phyloP scores from a whole-genome alignment of 768 basidiomycete genomes.

The Psilocybe azurescens region DNA sequence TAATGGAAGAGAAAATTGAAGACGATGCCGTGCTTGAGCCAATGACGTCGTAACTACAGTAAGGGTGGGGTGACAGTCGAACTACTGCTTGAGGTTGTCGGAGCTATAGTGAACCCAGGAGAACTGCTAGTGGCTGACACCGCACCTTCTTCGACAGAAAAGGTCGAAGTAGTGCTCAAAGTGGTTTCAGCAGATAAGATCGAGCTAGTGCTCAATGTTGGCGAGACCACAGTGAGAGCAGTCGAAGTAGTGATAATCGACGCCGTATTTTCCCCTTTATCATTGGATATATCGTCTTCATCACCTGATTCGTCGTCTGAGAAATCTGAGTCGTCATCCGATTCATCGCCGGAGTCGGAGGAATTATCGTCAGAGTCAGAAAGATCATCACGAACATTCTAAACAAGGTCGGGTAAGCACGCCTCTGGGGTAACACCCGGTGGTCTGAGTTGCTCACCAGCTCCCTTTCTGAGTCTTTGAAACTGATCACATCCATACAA shows the following conservation, averaged over 20 bases:
- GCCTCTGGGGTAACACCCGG: background rate
- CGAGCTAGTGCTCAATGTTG: too few species aligned
- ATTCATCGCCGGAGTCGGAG: background rate
- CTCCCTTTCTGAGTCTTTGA: background rate
- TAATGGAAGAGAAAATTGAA: background rate
- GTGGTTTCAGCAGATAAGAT: too few species aligned
- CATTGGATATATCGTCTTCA: background rate
- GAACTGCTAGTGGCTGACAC: background rate
- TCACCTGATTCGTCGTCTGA: background rate
- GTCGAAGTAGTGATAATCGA: too few species aligned
- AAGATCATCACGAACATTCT: background rate
- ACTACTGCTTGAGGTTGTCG: background rate
- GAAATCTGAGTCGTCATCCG: too few species aligned
- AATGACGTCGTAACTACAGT: background rate
- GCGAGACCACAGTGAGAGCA: too few species aligned
- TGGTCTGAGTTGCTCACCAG: background rate
- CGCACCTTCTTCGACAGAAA: too few species aligned
- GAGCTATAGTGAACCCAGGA: background rate
- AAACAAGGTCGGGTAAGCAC: background rate
- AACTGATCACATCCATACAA: constrained; percentile 25
- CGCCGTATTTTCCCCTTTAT: too few species aligned
- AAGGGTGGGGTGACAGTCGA: background rate
- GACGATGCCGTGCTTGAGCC: background rate
- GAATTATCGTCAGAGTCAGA: constrained; percentile 12
- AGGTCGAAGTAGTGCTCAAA: too few species aligned